phyloP scores from a whole-genome alignment of 73 alveolate genomes.

The Stentor roeselii region DNA sequence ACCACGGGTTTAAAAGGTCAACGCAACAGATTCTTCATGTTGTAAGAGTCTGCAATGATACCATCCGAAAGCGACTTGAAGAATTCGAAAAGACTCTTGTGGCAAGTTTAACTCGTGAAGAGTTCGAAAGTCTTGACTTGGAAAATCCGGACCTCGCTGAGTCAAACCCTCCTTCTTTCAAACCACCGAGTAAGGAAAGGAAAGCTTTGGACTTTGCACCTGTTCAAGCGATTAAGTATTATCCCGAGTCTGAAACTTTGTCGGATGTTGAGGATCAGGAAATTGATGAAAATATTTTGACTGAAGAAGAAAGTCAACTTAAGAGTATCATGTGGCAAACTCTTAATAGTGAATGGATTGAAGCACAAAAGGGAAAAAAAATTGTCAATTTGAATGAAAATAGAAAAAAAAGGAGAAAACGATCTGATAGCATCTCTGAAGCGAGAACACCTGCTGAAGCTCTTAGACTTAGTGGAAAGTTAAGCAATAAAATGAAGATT shows the following conservation, averaged over 20 bases:
- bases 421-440: conserved; percentile 23
- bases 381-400: conserved; percentile 51
- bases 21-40: conserved; percentile 78
- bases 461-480: conserved; percentile 27
- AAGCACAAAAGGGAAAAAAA: conserved; percentile 70
- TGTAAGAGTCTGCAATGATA: conserved; percentile 92
- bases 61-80: conserved; percentile 92
- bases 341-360: conserved; percentile 90
- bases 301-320: conserved; percentile 75
- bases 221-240: conserved; percentile 15
- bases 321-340: conserved; percentile 89
- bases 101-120: conserved; percentile 90
- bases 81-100: conserved; percentile 88
- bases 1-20: conserved; percentile 80
- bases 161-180: conserved; percentile 93
- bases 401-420: conserved; percentile 30
- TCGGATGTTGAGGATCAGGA: conserved; percentile 86
- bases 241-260: conserved; percentile 51
- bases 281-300: conserved; percentile 71
- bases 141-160: conserved; percentile 75
- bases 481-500: conserved; percentile 21
- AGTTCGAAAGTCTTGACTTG: conserved; percentile 75
- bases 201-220: conserved; percentile 32
- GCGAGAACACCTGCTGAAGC: conserved; percentile 39
- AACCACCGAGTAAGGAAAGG: conserved; percentile 17